A percentile compares a stretch with the other conserved stretches of the same genome.
phyloP scores from a whole-genome alignment of 2,329 filamentous ascomycete genomes.

The Monilinia laxa region DNA sequence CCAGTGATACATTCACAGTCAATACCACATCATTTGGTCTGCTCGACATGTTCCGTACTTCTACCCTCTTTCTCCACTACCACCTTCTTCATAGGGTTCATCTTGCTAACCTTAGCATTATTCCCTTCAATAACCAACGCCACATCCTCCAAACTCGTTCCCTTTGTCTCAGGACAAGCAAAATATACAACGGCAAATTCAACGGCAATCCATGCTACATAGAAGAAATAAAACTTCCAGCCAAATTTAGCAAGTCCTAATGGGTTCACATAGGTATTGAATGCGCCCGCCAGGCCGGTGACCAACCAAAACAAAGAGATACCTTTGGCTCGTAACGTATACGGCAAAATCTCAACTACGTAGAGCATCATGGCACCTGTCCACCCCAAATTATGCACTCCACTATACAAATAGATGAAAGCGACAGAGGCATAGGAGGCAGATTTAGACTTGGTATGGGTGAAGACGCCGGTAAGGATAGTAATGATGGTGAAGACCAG shows the following conservation, averaged over 20 bases:
- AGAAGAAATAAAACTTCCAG: slow-evolving; percentile 44
- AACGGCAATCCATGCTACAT: slow-evolving; percentile 55
- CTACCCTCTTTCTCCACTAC: slow-evolving; percentile 26
- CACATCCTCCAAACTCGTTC: slow-evolving; percentile 30
- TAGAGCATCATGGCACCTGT: slow-evolving; percentile 51
- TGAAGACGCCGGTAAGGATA: slow-evolving; percentile 29
- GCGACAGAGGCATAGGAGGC: slow-evolving; percentile 41
- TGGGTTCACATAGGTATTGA: slow-evolving; percentile 44
- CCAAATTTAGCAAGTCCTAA: slow-evolving; percentile 46
- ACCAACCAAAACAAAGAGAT: slow-evolving; percentile 46
- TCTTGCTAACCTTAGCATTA: slow-evolving; percentile 43
- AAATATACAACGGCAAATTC: slow-evolving; percentile 62
- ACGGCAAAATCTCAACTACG: slow-evolving; percentile 45
- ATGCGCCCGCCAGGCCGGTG: slow-evolving; percentile 39
- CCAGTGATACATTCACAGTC: background rate
- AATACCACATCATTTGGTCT: background rate
- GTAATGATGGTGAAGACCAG: slow-evolving; percentile 41
- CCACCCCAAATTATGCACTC: slow-evolving; percentile 53
- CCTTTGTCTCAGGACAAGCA: slow-evolving; percentile 43
- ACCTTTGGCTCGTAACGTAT: slow-evolving; percentile 42
- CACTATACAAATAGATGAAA: slow-evolving; percentile 46
- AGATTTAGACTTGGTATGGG: slow-evolving; percentile 27
- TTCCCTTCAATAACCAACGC: slow-evolving; percentile 67
- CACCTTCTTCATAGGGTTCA: slow-evolving; percentile 22
- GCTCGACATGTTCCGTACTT: slow-evolving; percentile 21